A percentile compares a stretch with the other conserved stretches of the same genome.
These are phyloP conservation scores for Coemansia sp. DNA, from an alignment of 192 early-diverging fungal genomes.

Conservation along the genomic window DNA sequence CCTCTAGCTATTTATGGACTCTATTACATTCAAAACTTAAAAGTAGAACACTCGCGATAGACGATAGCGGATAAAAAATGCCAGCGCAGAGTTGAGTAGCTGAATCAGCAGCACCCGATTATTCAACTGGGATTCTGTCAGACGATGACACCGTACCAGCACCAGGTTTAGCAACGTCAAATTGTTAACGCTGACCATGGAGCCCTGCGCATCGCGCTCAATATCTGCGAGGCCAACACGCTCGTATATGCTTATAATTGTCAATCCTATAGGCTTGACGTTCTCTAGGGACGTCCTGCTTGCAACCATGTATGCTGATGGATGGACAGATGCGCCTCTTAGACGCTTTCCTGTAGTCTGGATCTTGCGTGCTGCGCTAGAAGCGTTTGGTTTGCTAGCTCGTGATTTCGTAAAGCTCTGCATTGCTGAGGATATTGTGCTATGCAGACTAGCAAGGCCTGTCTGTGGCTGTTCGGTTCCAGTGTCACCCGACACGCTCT, in stretches of 20 bases:
- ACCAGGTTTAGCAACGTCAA: slow-evolving; percentile 91
- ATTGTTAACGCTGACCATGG: slow-evolving; percentile 74
- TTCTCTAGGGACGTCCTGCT: slow-evolving; percentile 42
- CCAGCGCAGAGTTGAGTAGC: slow-evolving; percentile 61
- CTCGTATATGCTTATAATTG: slow-evolving; percentile 37
- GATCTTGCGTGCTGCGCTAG: background rate
- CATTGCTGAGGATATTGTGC: slow-evolving; percentile 43
- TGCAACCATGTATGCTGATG: slow-evolving; percentile 33
- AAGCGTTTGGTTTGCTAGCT: background rate
- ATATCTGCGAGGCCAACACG: slow-evolving; percentile 25
- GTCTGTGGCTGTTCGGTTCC: background rate
- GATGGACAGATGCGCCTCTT: background rate
- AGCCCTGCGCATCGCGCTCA: slow-evolving; percentile 32
- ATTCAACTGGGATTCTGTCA: slow-evolving; percentile 67
- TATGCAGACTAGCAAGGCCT: slow-evolving; percentile 8
- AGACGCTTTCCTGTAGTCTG: background rate
- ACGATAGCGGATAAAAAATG: slow-evolving; percentile 79
- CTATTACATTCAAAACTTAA: background rate
- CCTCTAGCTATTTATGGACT: background rate
- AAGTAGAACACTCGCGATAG: slow-evolving; percentile 83
- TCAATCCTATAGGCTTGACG: slow-evolving; percentile 27
- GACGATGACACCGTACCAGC: slow-evolving; percentile 73
- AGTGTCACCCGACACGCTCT: background rate
- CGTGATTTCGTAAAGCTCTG: slow-evolving; percentile 47
- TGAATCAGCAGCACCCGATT: slow-evolving; percentile 67